Percentiles rank a stretch among this genome's conserved stretches.
phyloP scores from a whole-genome alignment of 73 alveolate genomes.

The Effrenium voratum region DNA sequence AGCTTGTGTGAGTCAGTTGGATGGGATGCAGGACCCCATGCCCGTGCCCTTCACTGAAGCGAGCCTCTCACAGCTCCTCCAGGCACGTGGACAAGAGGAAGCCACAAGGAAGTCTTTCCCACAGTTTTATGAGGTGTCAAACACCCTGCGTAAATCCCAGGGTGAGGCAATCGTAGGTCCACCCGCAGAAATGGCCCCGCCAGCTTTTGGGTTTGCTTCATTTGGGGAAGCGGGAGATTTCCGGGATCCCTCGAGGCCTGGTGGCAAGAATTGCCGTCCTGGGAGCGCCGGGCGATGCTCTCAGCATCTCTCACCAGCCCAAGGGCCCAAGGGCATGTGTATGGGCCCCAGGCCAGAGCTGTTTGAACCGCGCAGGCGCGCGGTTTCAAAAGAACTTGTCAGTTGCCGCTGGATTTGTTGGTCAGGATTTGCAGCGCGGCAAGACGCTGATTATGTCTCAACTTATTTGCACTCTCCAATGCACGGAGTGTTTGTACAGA shows the following conservation, averaged over 20 bases:
- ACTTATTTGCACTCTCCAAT: too few species aligned
- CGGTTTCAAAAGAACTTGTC: background rate
- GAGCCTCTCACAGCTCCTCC: conserved; percentile 75
- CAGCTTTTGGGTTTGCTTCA: background rate
- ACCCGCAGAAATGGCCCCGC: too few species aligned
- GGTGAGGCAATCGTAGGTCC: too few species aligned
- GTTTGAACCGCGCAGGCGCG: background rate
- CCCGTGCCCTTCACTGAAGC: conserved; percentile 54
- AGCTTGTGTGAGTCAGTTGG: too few species aligned
- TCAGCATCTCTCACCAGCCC: background rate
- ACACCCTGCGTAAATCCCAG: too few species aligned
- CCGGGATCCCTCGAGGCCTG: background rate
- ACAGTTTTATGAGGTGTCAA: too few species aligned
- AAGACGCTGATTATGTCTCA: background rate
- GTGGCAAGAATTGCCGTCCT: conserved; percentile 91
- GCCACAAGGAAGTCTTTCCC: background rate
- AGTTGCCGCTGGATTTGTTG: background rate
- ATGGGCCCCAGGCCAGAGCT: background rate
- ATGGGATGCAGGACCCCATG: too few species aligned
- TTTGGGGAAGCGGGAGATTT: background rate
- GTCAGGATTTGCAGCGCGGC: background rate
- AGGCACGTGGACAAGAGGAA: background rate
- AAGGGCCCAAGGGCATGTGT: background rate
- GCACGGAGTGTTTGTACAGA: too few species aligned
- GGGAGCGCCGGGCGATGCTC: conserved; percentile 59